These are phyloP conservation scores for Colletotrichum navitas DNA, from an alignment of 2,329 filamentous ascomycete species.

Conservation along the genomic window DNA sequence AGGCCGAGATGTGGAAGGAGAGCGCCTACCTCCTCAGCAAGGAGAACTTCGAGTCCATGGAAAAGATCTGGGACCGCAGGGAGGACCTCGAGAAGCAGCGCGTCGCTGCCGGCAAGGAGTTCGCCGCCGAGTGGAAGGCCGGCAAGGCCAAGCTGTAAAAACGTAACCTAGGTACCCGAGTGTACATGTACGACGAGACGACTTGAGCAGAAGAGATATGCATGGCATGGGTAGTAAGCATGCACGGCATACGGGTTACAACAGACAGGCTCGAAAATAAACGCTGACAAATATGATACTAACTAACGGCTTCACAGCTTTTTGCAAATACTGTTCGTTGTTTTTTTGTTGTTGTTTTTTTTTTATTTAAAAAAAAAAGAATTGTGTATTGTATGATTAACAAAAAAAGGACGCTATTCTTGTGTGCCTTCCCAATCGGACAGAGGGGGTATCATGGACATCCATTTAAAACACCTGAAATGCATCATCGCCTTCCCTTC, in stretches of 20 bases:
- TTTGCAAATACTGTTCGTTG: not conserved
- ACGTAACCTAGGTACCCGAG: not conserved
- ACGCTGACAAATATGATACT: not conserved
- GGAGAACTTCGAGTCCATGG: constrained; percentile 62
- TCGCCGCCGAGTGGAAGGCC: constrained; percentile 59
- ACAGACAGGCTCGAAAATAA: not conserved
- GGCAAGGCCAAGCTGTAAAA: constrained; percentile 53
- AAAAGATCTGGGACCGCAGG: constrained; percentile 61
- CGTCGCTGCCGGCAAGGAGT: constrained; percentile 61
- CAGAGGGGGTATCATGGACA: constrained; percentile 44
- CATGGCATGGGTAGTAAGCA: not conserved
- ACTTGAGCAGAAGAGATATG: not conserved
- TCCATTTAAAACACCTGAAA: constrained; percentile 42
- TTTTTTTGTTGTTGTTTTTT: no score
- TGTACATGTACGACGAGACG: not conserved
- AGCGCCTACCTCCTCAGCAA: constrained; percentile 69
- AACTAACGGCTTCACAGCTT: not conserved
- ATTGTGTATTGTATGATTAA: constrained; percentile 36
- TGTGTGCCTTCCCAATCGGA: constrained; percentile 41
- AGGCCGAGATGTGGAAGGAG: constrained; percentile 81
- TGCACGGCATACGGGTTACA: not conserved
- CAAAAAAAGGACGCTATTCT: constrained; percentile 38
- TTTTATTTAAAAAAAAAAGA: not conserved
- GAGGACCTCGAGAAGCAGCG: constrained; percentile 59
- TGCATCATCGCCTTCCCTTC: constrained; percentile 25